These are phyloP conservation scores for Dendryphion nanum DNA, from an alignment of 2,329 filamentous ascomycete species.

Conservation along the genomic window DNA sequence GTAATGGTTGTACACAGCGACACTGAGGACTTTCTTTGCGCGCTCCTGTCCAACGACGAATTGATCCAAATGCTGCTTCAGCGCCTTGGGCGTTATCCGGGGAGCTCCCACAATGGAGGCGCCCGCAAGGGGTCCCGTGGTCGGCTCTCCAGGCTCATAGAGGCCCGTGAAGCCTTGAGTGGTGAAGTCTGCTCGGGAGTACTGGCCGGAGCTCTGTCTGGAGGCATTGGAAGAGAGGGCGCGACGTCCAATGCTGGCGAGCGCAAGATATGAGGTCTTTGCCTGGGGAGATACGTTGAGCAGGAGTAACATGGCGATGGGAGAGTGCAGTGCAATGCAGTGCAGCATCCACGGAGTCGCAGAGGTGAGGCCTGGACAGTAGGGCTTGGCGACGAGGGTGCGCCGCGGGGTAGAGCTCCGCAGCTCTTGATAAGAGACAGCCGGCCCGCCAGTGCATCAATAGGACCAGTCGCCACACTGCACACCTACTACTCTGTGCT, in stretches of 20 bases:
- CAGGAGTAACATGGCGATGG: conserved; percentile 17
- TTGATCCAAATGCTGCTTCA: conserved; percentile 90
- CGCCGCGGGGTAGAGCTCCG: no score
- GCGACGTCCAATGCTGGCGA: conserved; percentile 31
- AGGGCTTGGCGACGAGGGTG: no score
- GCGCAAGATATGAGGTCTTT: conserved; percentile 40
- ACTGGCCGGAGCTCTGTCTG: conserved; percentile 47
- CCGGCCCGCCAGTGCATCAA: no score
- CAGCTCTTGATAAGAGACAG: no score
- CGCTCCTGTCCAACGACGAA: conserved; percentile 96
- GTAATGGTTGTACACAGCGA: conserved; percentile 96
- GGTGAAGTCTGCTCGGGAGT: conserved; percentile 62
- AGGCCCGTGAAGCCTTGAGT: conserved; percentile 61
- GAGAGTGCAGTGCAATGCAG: no score
- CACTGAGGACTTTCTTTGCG: conserved; percentile 89
- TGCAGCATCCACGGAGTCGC: no score
- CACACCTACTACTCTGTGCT: no score
- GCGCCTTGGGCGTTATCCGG: conserved; percentile 59
- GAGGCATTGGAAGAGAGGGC: conserved; percentile 36
- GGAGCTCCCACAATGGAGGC: conserved; percentile 58
- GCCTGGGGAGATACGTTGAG: conserved; percentile 39
- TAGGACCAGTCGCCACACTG: no score
- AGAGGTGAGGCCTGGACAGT: no score
- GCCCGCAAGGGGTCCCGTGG: conserved; percentile 61
- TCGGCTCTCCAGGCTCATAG: conserved; percentile 63